Evolutionary conservation across 176 grass and related monocot genomes (phyloP).

Genomic region (Dactylis glomerata): DNA sequence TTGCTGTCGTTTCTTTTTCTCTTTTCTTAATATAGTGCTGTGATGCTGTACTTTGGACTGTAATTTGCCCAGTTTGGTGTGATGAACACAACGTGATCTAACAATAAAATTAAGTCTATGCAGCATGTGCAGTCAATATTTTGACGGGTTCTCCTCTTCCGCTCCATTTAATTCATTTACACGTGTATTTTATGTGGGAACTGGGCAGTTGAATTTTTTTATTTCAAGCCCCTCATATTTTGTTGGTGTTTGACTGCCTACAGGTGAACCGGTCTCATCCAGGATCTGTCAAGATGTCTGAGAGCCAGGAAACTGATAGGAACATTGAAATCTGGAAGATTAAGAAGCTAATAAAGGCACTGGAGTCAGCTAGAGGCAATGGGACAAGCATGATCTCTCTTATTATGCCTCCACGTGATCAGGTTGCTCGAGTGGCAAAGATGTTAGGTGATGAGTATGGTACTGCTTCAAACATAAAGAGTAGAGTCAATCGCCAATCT

Average conservation of each 20-base stretch:
- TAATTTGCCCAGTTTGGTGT: neutral
- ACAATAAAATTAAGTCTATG: neutral
- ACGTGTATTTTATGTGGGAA: neutral
- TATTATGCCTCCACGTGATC: conserved; percentile 58
- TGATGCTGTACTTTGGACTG: neutral
- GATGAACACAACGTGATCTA: neutral
- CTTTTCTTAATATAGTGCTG: neutral
- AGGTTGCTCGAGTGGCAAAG: conserved; percentile 48
- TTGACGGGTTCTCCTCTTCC: neutral
- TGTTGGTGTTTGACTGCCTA: neutral
- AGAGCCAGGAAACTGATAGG: conserved; percentile 48
- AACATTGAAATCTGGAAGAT: conserved; percentile 69
- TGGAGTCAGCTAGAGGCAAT: conserved; percentile 58
- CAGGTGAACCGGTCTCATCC: conserved; percentile 23
- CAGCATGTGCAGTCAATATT: neutral
- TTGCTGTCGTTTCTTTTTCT: neutral
- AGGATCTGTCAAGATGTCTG: conserved; percentile 40
- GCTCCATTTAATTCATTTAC: neutral
- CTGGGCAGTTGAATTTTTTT: neutral
- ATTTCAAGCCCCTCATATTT: neutral
- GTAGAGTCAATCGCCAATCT: conserved; percentile 56
- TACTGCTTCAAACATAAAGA: conserved; percentile 56
- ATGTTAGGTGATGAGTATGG: conserved; percentile 62
- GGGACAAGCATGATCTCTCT: conserved; percentile 61
- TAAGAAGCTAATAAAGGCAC: conserved; percentile 53